Percentiles rank a stretch among this genome's conserved stretches.
Conservation (phyloP, 108 stramenopile genomes). For the Conticribra weissflogii region DNA sequence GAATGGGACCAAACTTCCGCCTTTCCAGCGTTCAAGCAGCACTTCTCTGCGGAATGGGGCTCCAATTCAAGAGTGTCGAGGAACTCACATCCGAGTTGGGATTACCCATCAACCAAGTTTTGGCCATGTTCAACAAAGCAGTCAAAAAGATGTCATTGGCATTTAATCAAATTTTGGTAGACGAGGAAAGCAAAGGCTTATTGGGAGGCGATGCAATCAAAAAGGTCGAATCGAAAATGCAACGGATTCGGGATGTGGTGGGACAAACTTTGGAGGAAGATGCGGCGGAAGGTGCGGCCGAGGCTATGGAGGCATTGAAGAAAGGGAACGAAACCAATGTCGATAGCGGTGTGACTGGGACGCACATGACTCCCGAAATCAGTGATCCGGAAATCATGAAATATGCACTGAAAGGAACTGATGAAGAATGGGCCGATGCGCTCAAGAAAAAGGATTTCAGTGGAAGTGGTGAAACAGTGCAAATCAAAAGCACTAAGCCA, state of each 20-base stretch:
- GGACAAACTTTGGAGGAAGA: slow-evolving; percentile 84
- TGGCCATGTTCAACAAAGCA: slow-evolving; percentile 98
- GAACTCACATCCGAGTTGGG: slow-evolving; percentile 79
- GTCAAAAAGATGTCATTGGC: slow-evolving; percentile 88
- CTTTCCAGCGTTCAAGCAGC: slow-evolving; percentile 92
- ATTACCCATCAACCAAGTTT: slow-evolving; percentile 87
- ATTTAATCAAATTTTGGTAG: slow-evolving; percentile 77
- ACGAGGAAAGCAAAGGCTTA: slow-evolving; percentile 67
- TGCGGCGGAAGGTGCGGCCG: slow-evolving; percentile 64
- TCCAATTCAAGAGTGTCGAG: slow-evolving; percentile 88
- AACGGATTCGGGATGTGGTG: slow-evolving; percentile 70
- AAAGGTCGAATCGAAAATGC: slow-evolving; percentile 53
- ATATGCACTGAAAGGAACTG: slow-evolving; percentile 82
- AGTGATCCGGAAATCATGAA: slow-evolving; percentile 83
- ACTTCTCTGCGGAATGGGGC: slow-evolving; percentile 86
- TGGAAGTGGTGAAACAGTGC: slow-evolving; percentile 29
- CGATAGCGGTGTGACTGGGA: slow-evolving; percentile 47
- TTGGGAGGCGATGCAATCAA: slow-evolving; percentile 69
- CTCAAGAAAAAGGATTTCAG: slow-evolving; percentile 55
- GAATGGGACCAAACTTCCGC: slow-evolving; percentile 74
- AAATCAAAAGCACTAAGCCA: slow-evolving; percentile 37
- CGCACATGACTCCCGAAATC: slow-evolving; percentile 57
- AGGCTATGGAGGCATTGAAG: slow-evolving; percentile 62
- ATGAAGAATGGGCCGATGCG: slow-evolving; percentile 83
- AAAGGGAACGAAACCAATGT: slow-evolving; percentile 12